These are phyloP conservation scores for Eutrema heterophyllum DNA, from an alignment of 345 rosid species.

Conservation along the genomic window DNA sequence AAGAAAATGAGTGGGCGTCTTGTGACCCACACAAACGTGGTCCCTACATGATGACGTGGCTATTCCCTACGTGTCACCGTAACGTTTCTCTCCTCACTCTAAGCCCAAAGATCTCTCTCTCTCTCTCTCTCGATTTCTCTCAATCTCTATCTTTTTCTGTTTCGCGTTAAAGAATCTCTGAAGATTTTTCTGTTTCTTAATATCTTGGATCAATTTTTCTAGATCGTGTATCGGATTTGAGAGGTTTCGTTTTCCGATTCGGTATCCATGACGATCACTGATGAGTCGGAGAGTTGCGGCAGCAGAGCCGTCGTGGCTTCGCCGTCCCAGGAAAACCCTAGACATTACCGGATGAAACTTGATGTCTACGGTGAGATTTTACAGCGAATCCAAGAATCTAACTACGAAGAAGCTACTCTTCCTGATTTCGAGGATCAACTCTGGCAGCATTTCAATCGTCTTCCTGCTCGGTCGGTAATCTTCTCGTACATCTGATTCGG, in stretches of 20 bases:
- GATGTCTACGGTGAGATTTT: slow-evolving; percentile 82
- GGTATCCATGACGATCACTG: slow-evolving; percentile 63
- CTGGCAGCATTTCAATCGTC: slow-evolving; percentile 88
- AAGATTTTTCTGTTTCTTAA: background rate
- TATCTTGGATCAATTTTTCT: background rate
- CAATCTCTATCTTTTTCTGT: background rate
- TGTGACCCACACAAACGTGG: slow-evolving; percentile 17
- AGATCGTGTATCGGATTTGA: background rate
- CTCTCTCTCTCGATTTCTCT: background rate
- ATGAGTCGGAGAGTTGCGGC: slow-evolving; percentile 86
- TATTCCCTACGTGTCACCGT: slow-evolving; percentile 20
- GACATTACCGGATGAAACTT: slow-evolving; percentile 76
- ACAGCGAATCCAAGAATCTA: slow-evolving; percentile 62
- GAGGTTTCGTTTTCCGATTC: background rate
- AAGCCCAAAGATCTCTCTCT: background rate
- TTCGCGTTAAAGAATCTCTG: slow-evolving; percentile 5
- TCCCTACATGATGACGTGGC: slow-evolving; percentile 30
- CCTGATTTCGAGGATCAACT: slow-evolving; percentile 88
- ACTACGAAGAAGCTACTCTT: slow-evolving; percentile 57
- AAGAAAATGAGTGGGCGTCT: background rate
- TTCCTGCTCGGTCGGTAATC: slow-evolving; percentile 88
- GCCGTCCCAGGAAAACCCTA: slow-evolving; percentile 49
- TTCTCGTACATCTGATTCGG: background rate
- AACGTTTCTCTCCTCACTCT: slow-evolving; percentile 19
- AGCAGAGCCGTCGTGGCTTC: slow-evolving; percentile 63